Evolutionary conservation across 2,329 filamentous ascomycete species (phyloP).

Genomic region (Amauroascus niger): DNA sequence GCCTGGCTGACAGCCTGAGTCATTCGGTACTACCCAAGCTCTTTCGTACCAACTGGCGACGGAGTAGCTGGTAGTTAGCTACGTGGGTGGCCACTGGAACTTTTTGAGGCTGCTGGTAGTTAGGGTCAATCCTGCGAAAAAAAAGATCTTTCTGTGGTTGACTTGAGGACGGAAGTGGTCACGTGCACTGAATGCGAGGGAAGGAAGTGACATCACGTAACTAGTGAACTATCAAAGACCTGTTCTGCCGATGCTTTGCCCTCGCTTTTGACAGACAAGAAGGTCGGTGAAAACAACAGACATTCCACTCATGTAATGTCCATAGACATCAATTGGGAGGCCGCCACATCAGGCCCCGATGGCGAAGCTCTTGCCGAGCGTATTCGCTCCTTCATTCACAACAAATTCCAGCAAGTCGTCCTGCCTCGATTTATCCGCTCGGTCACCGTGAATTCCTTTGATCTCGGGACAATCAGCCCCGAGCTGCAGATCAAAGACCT

Average conservation of each 20-base stretch:
- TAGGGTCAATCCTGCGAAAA: too few relatives aligned
- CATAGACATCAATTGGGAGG: slow-evolving; percentile 94
- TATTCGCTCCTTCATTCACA: slow-evolving; percentile 88
- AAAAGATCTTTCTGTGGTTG: too few relatives aligned
- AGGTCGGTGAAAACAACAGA: background rate
- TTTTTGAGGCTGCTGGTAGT: too few relatives aligned
- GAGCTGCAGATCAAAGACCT: slow-evolving; percentile 92
- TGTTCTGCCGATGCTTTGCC: too few relatives aligned
- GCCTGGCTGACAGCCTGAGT: background rate
- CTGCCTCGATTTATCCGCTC: slow-evolving; percentile 94
- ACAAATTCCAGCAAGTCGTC: slow-evolving; percentile 84
- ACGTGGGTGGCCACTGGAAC: too few relatives aligned
- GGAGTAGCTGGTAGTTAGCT: too few relatives aligned
- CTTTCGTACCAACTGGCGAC: too few relatives aligned
- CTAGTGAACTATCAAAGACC: too few relatives aligned
- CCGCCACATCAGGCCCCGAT: slow-evolving; percentile 79
- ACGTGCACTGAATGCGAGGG: too few relatives aligned
- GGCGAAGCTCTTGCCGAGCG: slow-evolving; percentile 72
- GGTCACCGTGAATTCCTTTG: slow-evolving; percentile 86
- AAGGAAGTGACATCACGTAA: too few relatives aligned
- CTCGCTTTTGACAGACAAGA: background rate
- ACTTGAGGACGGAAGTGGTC: too few relatives aligned
- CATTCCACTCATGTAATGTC: slow-evolving; percentile 58
- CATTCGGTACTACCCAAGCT: background rate
- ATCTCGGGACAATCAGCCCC: slow-evolving; percentile 75